Conservation (phyloP, 1,284 basidiomycete genomes). For the Trametes versicolor region DNA sequence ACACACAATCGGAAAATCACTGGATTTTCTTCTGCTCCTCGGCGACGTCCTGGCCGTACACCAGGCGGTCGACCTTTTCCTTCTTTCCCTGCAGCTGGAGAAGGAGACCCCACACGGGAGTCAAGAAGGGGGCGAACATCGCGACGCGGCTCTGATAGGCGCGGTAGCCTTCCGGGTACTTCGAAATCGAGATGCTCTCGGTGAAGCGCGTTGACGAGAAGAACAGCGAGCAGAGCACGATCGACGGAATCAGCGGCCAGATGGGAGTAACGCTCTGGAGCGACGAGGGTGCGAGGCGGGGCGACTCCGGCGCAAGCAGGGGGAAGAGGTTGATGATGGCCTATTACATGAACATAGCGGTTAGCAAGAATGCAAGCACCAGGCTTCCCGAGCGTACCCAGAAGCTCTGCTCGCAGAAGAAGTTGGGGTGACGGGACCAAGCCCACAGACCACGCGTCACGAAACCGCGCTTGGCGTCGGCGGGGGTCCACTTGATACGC, state of each 20-base stretch:
- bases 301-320: slow-evolving; percentile 58
- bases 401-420: slow-evolving; percentile 88
- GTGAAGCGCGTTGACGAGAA: slow-evolving; percentile 80
- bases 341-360: slow-evolving; percentile 48
- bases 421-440: slow-evolving; percentile 92
- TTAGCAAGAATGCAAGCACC: background rate
- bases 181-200: slow-evolving; percentile 79
- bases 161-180: slow-evolving; percentile 80
- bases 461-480: slow-evolving; percentile 85
- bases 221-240: slow-evolving; percentile 76
- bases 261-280: slow-evolving; percentile 45
- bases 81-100: slow-evolving; percentile 49
- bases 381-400: slow-evolving; percentile 66
- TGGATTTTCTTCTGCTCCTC: slow-evolving; percentile 38
- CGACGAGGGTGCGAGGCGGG: slow-evolving; percentile 45
- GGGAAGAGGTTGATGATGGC: slow-evolving; percentile 76
- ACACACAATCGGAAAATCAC: slow-evolving; percentile 21
- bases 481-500: slow-evolving; percentile 67
- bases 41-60: slow-evolving; percentile 50
- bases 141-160: slow-evolving; percentile 84
- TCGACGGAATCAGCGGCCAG: slow-evolving; percentile 60
- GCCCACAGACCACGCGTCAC: slow-evolving; percentile 87
- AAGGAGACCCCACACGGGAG: slow-evolving; percentile 52
- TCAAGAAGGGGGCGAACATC: slow-evolving; percentile 78
- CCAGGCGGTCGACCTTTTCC: slow-evolving; percentile 49